Percentiles rank a stretch among this genome's conserved stretches.
phyloP scores from a whole-genome alignment of 495 filamentous ascomycete species.

The Poronia punctata region DNA sequence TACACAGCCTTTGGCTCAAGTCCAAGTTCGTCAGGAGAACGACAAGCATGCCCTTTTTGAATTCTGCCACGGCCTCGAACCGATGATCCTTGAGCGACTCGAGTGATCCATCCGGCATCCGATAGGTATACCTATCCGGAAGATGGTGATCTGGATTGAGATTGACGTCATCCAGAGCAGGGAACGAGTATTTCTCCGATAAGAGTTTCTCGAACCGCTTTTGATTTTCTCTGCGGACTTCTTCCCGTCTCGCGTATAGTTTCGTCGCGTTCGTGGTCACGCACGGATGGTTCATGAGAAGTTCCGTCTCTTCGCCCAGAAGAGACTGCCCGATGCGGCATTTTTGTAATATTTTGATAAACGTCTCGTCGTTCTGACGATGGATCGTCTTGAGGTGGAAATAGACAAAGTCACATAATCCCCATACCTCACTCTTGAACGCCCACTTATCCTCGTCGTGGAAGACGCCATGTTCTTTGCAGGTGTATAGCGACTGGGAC shows the following conservation, averaged over 20 bases:
- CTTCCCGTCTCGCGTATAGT: slow-evolving; percentile 36
- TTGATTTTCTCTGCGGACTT: slow-evolving; percentile 35
- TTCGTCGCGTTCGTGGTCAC: slow-evolving; percentile 36
- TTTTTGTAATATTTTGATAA: slow-evolving; percentile 46
- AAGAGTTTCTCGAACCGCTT: slow-evolving; percentile 31
- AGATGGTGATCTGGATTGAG: slow-evolving; percentile 45
- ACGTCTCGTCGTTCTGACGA: slow-evolving; percentile 43
- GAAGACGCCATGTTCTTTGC: slow-evolving; percentile 25
- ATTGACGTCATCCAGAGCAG: slow-evolving; percentile 67
- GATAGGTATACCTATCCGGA: slow-evolving; percentile 53
- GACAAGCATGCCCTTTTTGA: slow-evolving; percentile 85
- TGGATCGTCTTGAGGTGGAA: slow-evolving; percentile 42
- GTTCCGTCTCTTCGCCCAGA: slow-evolving; percentile 26
- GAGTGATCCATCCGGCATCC: slow-evolving; percentile 54
- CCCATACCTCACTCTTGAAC: slow-evolving; percentile 34
- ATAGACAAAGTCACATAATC: slow-evolving; percentile 28
- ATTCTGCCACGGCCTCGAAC: slow-evolving; percentile 42
- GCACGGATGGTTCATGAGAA: slow-evolving; percentile 41
- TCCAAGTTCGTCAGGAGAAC: slow-evolving; percentile 95
- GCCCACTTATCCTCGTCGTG: slow-evolving; percentile 32
- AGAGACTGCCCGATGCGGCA: slow-evolving; percentile 38
- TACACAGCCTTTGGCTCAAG: slow-evolving; percentile 61
- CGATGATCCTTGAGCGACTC: slow-evolving; percentile 53
- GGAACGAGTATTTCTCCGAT: slow-evolving; percentile 45
- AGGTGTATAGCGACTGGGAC: slow-evolving; percentile 61